These are phyloP conservation scores for Rhododendron molle DNA, from an alignment of 148 eudicot species.

Conservation along the genomic window DNA sequence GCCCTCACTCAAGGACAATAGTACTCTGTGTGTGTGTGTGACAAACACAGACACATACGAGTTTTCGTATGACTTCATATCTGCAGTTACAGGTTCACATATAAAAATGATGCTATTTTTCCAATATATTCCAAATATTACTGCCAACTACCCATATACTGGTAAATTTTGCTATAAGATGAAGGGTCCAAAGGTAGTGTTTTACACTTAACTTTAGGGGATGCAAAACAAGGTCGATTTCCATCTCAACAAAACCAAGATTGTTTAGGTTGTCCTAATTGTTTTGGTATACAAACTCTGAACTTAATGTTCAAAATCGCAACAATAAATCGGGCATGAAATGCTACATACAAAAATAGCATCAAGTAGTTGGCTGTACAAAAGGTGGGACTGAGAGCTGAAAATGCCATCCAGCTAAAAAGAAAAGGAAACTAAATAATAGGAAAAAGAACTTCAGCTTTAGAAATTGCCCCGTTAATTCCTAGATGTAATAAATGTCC, in stretches of 20 bases:
- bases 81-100: background rate
- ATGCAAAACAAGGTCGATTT: background rate
- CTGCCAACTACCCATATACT: background rate
- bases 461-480: background rate
- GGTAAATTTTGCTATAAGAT: background rate
- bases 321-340: background rate
- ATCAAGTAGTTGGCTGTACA: background rate
- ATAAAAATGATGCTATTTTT: background rate
- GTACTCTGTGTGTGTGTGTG: background rate
- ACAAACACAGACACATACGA: background rate
- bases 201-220: background rate
- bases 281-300: background rate
- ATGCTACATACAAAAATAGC: background rate
- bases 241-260: background rate
- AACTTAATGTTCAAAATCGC: background rate
- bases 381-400: background rate
- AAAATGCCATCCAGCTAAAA: background rate
- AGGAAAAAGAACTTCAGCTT: background rate
- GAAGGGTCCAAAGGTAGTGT: background rate
- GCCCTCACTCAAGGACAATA: background rate
- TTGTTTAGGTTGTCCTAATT: background rate
- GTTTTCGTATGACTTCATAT: background rate
- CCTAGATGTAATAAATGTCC: background rate
- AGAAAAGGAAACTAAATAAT: background rate
- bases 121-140: background rate